Evolutionary conservation across 352 stramenopile genomes (phyloP), one percentile per base, ranked within the genome.

Genomic region (Globisporangium okanoganense): DNA sequence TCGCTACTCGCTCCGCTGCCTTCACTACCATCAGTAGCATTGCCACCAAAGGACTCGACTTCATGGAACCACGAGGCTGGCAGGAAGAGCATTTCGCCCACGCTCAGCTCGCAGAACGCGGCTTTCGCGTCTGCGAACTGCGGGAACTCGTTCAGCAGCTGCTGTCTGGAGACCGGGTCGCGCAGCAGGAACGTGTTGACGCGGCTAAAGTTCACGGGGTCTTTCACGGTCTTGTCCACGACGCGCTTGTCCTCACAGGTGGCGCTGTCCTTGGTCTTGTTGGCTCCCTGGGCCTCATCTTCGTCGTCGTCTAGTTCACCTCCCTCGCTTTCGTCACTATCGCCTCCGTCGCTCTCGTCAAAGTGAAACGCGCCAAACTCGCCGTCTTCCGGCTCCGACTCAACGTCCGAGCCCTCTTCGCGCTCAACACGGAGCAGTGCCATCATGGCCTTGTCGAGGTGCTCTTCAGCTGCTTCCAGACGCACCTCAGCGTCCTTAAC

Each of bases 1-100:
- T 61, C 52, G 22, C 40, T 44, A 14, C 16, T 13, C 48, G 48
- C 48, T 18, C 27, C 27, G 12, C 18, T 38, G 10, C 10, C 5
- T 8, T 8, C 8, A 35, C 22, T 13, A 31, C 10, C 20, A 10
- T 14, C 25, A 29, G n/a, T 25, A 36, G 6, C 18, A 8, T 10
- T 18, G 25, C 52, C 36, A 18, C 75, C 73, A 40, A 83, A 90
- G 9, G 92, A 98, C 59, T 89, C 89, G 10, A 99, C 97, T 64
- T 98, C 92, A 69, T 99, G 97, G 71, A 99, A 99, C 96, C 96
- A 99, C 9, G 92, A 97, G 14, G 96, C 95, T 38, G 97, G 97
- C 22, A 99, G 77, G 62, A 98, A 99, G 13, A 99, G 73, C 75
- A 98, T 98, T 49, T 99, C 81, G n/a, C 96, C 96, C 20, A 78